A percentile compares a stretch with the other conserved stretches of the same genome.
Conservation (phyloP, 169 alveolate genomes). For the Plasmodium vivax region DNA sequence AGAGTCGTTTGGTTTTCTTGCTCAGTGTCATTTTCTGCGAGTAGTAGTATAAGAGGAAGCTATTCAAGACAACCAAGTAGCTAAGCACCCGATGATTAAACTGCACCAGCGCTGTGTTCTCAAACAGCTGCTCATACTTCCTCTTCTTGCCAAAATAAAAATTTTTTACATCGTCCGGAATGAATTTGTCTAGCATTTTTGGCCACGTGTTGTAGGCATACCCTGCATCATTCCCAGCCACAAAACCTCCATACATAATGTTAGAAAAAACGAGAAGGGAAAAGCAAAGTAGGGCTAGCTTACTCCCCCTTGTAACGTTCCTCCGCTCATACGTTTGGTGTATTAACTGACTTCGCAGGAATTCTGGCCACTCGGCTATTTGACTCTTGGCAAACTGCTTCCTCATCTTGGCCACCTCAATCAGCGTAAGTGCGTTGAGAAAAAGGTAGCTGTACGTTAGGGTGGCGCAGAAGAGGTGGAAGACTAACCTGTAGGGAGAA, state of each 20-base stretch:
- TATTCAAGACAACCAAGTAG: constrained; percentile 75
- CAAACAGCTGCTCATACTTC: constrained; percentile 78
- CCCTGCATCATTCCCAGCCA: constrained; percentile 92
- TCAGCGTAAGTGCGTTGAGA: constrained; percentile 77
- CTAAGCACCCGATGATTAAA: constrained; percentile 90
- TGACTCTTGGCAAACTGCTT: constrained; percentile 28
- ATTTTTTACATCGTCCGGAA: constrained; percentile 81
- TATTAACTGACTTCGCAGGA: constrained; percentile 28
- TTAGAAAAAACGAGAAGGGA: constrained; percentile 43
- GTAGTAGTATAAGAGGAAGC: constrained; percentile 51
- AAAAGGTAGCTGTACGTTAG: constrained; percentile 80
- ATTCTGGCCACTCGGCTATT: constrained; percentile 41
- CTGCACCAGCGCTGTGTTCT: constrained; percentile 88
- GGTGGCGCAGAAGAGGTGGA: constrained; percentile 83
- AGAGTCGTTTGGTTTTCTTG: constrained; percentile 75
- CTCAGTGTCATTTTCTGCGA: constrained; percentile 39
- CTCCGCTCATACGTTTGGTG: constrained; percentile 66
- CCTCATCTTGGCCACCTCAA: constrained; percentile 68
- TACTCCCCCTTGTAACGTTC: constrained; percentile 31
- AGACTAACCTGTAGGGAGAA: constrained; percentile 83
- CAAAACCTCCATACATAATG: constrained; percentile 80
- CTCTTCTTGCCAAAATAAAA: constrained; percentile 41
- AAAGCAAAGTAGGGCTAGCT: constrained; percentile 29
- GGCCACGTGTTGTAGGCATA: constrained; percentile 92
- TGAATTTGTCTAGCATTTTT: constrained; percentile 83